Conservation (phyloP, 129 eudicot genomes). For the Helianthus annuus region HanXRQr2.0-SUNRISE NC_035444.2:59943525-59944024, state of each 20-base stretch:
- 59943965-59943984: conserved; percentile 55
- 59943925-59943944: conserved; percentile 48
- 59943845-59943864: conserved; percentile 39
- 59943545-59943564: not conserved
- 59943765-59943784: conserved; percentile 79
- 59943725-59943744: conserved; percentile 64
- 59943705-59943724: conserved; percentile 37
- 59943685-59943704: conserved; percentile 74
- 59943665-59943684: conserved; percentile 74
- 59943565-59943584: not conserved
- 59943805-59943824: conserved; percentile 31
- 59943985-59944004: conserved; percentile 73
- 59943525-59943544: not conserved
- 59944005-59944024: conserved; percentile 55
- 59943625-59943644: conserved; percentile 62
- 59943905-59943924: conserved; percentile 41
- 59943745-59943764: conserved; percentile 51
- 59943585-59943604: conserved; percentile 17
- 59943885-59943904: conserved; percentile 39
- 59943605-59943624: conserved; percentile 38
- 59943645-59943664: conserved; percentile 80
- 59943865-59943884: conserved; percentile 47
- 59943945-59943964: conserved; percentile 45
- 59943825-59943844: conserved; percentile 43
- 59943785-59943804: conserved; percentile 50